These are phyloP conservation scores for Aspergillus leporis DNA, from an alignment of 495 filamentous ascomycete species.

Conservation along the genomic window DNA sequence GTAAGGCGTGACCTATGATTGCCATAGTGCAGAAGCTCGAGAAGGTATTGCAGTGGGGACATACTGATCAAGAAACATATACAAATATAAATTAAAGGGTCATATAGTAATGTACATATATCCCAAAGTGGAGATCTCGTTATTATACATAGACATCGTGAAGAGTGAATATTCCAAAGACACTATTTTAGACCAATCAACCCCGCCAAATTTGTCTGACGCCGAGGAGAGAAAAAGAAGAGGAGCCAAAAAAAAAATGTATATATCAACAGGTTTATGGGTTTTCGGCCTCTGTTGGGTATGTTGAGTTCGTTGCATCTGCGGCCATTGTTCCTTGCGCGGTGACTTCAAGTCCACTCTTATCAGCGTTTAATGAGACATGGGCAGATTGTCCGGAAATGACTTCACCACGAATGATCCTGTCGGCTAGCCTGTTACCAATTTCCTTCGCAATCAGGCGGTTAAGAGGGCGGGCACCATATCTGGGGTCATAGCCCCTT, in stretches of 20 bases:
- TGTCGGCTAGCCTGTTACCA: slow-evolving; percentile 83
- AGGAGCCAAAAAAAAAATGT: slow-evolving; percentile 21
- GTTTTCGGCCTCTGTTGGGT: slow-evolving; percentile 12
- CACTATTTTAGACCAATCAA: not conserved
- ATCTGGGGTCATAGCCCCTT: slow-evolving; percentile 85
- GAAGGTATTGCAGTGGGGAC: not conserved
- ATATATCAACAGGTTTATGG: slow-evolving; percentile 11
- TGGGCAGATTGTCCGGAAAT: slow-evolving; percentile 69
- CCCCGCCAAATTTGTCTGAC: not conserved
- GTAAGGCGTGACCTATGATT: not conserved
- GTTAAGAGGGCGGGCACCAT: slow-evolving; percentile 92
- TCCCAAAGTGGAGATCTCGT: not conserved
- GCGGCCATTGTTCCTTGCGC: slow-evolving; percentile 17
- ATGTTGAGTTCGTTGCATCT: not conserved
- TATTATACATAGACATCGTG: not conserved
- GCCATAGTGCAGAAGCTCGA: no score
- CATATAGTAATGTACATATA: not conserved
- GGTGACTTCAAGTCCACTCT: slow-evolving; percentile 35
- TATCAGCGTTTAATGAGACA: slow-evolving; percentile 59
- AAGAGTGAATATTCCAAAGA: not conserved
- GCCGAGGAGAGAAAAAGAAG: slow-evolving; percentile 1
- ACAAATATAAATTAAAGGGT: not conserved
- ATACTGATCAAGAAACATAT: not conserved
- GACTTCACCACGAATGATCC: slow-evolving; percentile 85
- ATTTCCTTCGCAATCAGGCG: slow-evolving; percentile 86